A percentile compares a stretch with the other conserved stretches of the same genome.
Conservation (phyloP, 108 stramenopile genomes). For the Cyclostephanos tholiformis region DNA sequence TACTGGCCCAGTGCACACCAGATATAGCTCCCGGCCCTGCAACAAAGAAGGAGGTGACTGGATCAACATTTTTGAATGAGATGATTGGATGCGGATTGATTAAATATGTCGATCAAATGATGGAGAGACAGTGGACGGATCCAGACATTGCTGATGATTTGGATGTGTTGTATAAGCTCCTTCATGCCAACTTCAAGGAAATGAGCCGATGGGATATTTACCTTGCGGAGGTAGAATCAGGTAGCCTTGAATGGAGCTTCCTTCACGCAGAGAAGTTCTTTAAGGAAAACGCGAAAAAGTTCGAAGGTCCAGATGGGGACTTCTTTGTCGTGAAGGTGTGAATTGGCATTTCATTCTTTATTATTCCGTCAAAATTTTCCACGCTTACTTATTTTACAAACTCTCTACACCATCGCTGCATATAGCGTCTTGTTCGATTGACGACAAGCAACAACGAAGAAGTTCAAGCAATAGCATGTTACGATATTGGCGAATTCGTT, state of each 20-base stretch:
- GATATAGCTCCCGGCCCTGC: slow-evolving; percentile 44
- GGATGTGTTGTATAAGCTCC: slow-evolving; percentile 72
- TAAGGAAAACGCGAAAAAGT: slow-evolving; percentile 81
- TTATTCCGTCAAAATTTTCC: not conserved
- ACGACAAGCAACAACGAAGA: slow-evolving; percentile 84
- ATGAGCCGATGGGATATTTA: slow-evolving; percentile 94
- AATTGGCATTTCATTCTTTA: not conserved
- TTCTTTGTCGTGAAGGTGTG: slow-evolving; percentile 70
- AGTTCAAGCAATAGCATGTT: slow-evolving; percentile 94
- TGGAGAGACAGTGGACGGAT: slow-evolving; percentile 88
- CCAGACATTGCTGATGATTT: slow-evolving; percentile 89
- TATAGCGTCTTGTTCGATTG: slow-evolving; percentile 77
- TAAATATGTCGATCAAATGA: slow-evolving; percentile 84
- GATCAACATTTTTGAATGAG: slow-evolving; percentile 75
- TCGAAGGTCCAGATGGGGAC: slow-evolving; percentile 83
- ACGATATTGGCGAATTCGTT: slow-evolving; percentile 96
- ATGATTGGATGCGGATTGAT: slow-evolving; percentile 93
- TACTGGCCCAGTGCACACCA: slow-evolving; percentile 75
- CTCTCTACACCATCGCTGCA: slow-evolving; percentile 7
- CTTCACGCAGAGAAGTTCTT: slow-evolving; percentile 95
- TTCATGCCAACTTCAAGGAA: slow-evolving; percentile 88
- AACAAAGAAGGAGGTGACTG: slow-evolving; percentile 51
- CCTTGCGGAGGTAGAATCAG: slow-evolving; percentile 87
- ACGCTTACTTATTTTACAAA: not conserved
- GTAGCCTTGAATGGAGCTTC: slow-evolving; percentile 93